Base-by-base conservation (phyloP, 177 flowering plant genomes). In the Tripterygium wilfordii region DNA sequence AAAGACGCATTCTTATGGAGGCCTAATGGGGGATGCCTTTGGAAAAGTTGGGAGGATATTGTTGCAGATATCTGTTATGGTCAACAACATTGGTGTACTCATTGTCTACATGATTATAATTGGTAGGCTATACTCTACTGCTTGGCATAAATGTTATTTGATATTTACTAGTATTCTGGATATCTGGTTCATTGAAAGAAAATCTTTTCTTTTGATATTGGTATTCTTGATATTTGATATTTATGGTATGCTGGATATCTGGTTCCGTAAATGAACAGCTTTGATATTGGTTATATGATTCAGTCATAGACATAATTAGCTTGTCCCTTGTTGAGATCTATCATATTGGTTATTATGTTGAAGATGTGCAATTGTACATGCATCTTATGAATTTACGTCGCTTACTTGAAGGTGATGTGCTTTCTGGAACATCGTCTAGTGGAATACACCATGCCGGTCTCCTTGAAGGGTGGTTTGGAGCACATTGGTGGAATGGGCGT, bases 51-150 rank as follows among this genome's bases (percentile, higher is more conserved):
- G 96, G 24, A 83, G 65, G 63, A 76, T 77, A 5, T 51, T 74
- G 37, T 49, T 88, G 58, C 94, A 88, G 58, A 32, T 73, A n/a
- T 64, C 67, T 64, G 78, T 88, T 17, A 31, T 85, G 35, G 39
- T 88, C 27, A 85, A 85, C 75, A 94, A 87, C 54, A 63, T 90
- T 19, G 97, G 97, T 32, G 82, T 85, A 5, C 86, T 90, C 53
- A 65, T 90, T 49, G 96, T 94, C 1, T 94, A 94, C 74, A 87
- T 90, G 99, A 94, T 94, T 55, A 94, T 94, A 18, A 87, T 94
- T 28, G 99, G 99, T 94, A 77, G 51, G 14, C 25, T 26, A 41
- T 21, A 2, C 7, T 54, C 15, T 47, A 24, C 19, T 28, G 6
- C 5, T 7, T 47, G 22, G 10, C 32, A 8, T 21, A 21, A 24